Base-by-base conservation (phyloP, 371 early-diverging fungal species). In the Mortierella sp. region DNA sequence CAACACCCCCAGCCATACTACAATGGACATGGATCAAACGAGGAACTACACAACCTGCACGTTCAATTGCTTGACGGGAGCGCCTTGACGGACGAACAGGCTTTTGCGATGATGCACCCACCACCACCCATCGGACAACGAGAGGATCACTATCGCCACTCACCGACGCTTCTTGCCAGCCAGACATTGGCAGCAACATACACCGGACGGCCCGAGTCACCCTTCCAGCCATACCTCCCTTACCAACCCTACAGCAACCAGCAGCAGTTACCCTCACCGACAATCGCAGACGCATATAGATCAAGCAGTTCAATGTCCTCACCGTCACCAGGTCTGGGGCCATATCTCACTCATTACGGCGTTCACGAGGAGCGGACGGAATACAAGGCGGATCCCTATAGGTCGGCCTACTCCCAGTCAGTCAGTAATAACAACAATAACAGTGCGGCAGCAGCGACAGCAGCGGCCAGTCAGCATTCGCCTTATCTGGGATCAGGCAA, bases 161-260 rank as follows among this genome's bases (percentile, higher is more conserved):
- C 84, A 8, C 83, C 83, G 9, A 83, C 83, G 4, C 54, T 83
- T 67, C 55, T 76, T 31, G 83, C 83, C 19, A 79, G 79, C 71
- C 83, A 83, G 28, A 79, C 79, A n/a, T 46, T 83, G 64, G 83
- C 83, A 3, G 83, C 83, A 10, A 72, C 37, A 13, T 80, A 83
- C 57, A 37, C 72, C 46, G 50, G 57, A 5, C 77, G 75, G 16
- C 74, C 83, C 24, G 83, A 83, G 31, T 79, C 83, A 13, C 79
- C 79, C 14, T 77, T 73, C n/a, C 82, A 77, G 46, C 34, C 76
- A 11, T 79, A 82, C 19, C 21, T 75, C 43, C 73, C 80, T 31
- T 82, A 82, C 57, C 78, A 75, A 16, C 78, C 82, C 11, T 78
- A 82, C 55, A 76, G 79, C 61, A 64, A 26, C 43, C 78, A 82